Evolutionary conservation across 208 protist genomes (phyloP), one percentile per base, ranked within the genome.

Genomic region (Trypanosoma caninum): DNA sequence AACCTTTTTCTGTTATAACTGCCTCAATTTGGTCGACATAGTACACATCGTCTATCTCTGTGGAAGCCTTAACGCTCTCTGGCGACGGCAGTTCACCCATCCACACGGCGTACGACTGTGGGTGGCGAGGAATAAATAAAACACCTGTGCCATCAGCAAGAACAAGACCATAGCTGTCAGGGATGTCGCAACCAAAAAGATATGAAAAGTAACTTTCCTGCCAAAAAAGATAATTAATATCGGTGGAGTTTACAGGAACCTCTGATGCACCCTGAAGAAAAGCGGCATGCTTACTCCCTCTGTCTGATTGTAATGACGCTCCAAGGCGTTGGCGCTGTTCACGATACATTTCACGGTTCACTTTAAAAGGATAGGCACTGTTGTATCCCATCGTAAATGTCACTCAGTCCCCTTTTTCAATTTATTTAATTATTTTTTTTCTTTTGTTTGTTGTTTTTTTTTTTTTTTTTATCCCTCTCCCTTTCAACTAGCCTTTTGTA

Each of bases 151-250:
- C 90, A 18, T 79, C 78, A 2, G 59, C 38, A 23, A 93, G 69
- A 38, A 98, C 79, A 2, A 75, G 75, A 13, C 82, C 86, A 55
- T 76, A 93, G 31, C 78, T 78, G 38, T 97, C 91, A 13, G 93
- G 88, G 59, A 92, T 82, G 40, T 89, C 78, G 25, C 74, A 76
- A 30, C 95, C 95, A 63, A 96, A 96, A 11, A 97, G 72, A 64
- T 95, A 98, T 61, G 86, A 78, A 69, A 96, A 98, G 76, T 97
- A 97, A 78, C 87, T 96, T 57, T 98, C 95, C 71, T 98, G 95
- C 53, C 90, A 75, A 59, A 95, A 96, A 31, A 91, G 75, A 62
- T 93, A 93, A 62, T 83, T 91, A 40, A 70, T 74, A 75, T 97
- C 92, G 1, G 92, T 90, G 23, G 83, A 91, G 78, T 94, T 89